These are phyloP conservation scores for Fusarium luffae DNA, from an alignment of 2,329 filamentous ascomycete species.

Conservation along the genomic window DNA sequence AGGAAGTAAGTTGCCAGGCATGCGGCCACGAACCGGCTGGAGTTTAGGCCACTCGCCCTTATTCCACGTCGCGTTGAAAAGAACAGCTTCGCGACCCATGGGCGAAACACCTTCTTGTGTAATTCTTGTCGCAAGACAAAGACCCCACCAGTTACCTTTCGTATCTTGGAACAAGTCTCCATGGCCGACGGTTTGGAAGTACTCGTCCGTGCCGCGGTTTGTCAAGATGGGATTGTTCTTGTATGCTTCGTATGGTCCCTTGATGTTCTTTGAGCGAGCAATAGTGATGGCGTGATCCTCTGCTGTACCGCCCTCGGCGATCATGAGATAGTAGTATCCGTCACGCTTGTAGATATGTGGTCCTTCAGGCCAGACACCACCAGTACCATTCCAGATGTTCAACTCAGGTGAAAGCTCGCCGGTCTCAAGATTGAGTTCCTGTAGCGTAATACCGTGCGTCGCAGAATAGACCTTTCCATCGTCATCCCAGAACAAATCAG, in stretches of 20 bases:
- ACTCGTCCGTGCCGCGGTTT: constrained; percentile 44
- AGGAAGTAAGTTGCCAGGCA: constrained; percentile 45
- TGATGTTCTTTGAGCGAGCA: constrained; percentile 49
- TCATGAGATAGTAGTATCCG: constrained; percentile 57
- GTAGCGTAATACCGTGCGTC: constrained; percentile 45
- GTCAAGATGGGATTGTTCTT: constrained; percentile 54
- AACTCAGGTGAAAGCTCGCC: constrained; percentile 44
- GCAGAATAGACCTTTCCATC: constrained; percentile 65
- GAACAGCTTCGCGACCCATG: constrained; percentile 60
- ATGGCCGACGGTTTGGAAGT: constrained; percentile 49
- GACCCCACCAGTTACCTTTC: constrained; percentile 59
- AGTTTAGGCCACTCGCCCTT: constrained; percentile 61
- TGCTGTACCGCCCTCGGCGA: constrained; percentile 58
- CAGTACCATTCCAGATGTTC: constrained; percentile 61
- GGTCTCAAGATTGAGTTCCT: constrained; percentile 33
- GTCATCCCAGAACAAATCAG: constrained; percentile 63
- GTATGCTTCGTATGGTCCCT: constrained; percentile 52
- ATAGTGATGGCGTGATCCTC: constrained; percentile 52
- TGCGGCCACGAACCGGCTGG: constrained; percentile 42
- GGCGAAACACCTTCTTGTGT: constrained; percentile 48
- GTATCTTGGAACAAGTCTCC: constrained; percentile 49
- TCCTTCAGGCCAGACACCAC: constrained; percentile 59
- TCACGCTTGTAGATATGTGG: constrained; percentile 61
- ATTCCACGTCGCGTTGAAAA: constrained; percentile 61
- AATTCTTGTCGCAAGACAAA: constrained; percentile 50